Evolutionary conservation across 1,139 yeast species (phyloP), one percentile per base, ranked within the genome.

Genomic region (Taphrina confusa): DNA sequence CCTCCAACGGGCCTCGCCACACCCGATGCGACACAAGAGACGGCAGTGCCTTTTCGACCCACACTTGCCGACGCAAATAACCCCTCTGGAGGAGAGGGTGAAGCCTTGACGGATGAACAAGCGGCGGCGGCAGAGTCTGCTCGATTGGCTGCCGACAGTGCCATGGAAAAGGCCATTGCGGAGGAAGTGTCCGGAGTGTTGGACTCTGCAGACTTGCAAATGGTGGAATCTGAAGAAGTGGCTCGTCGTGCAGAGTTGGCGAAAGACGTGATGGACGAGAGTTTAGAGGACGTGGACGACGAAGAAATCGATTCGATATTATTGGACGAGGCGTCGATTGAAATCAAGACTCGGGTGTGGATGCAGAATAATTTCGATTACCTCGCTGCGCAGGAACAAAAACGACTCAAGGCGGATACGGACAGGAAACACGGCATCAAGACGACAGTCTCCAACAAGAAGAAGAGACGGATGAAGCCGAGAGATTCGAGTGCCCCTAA

Each of bases 321-420:
- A 52, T 75, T 92, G 60, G 79, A 81, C 2, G 83, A 80, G 54
- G 86, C 82, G 50, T 96, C 92, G 66, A 79, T 82, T 11, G 73
- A 76, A 61, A 69, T 83, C 68, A 91, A 88, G 72, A 90, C 87
- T 66, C 78, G 85, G 63, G 81, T 90, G 4, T 92, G 98, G 97
- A 82, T 87, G 61, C 90, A 94, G 1, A 77, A 88, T 59, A 89
- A 92, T 72, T 87, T 87, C 63, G 97, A 91, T 33, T 94, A 83
- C 68, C 75, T 92, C 62, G 73, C 89, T 25, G 94, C 85, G 57
- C 96, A 89, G 72, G 97, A 92, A 68, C 82, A 82, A 67, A 90
- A 89, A 71, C 76, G 92, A 64, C 78, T 91, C 65, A 88, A 91
- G 69, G 80, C 80, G 57, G 96, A 91, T 69, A 94, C 96, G 0